Percentiles rank a stretch among this genome's conserved stretches.
Conservation (phyloP, 306 rosid species). For the Ziziphus jujuba region DNA sequence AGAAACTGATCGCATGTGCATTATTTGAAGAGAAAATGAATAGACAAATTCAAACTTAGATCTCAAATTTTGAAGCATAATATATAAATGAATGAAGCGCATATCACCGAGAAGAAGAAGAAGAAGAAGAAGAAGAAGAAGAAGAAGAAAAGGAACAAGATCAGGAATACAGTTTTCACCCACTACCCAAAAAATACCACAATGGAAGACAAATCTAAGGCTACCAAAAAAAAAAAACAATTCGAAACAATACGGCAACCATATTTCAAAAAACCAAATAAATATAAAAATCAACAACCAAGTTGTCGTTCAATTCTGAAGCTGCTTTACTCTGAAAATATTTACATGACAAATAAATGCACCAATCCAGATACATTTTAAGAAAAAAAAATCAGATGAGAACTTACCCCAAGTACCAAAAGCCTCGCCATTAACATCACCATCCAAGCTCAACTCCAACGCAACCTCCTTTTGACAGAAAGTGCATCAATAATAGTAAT, state of each 20-base stretch:
- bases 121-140: too few species aligned
- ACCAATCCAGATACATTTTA: slow-evolving; percentile 34
- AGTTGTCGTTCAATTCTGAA: slow-evolving; percentile 9
- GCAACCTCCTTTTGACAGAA: slow-evolving; percentile 25
- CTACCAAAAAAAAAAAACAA: slow-evolving; percentile 1
- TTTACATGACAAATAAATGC: slow-evolving; percentile 6
- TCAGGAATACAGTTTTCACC: slow-evolving; percentile 21
- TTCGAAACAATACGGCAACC: not conserved
- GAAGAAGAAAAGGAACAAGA: not conserved
- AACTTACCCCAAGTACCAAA: slow-evolving; percentile 31
- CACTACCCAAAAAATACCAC: not conserved
- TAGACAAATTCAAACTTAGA: slow-evolving; percentile 15
- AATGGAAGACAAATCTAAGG: slow-evolving; percentile 3
- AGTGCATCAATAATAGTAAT: slow-evolving; percentile 1
- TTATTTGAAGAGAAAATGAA: not conserved
- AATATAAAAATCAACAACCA: not conserved
- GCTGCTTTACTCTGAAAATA: not conserved
- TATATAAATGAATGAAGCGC: not conserved
- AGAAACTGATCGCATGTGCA: not conserved
- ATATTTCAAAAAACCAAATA: not conserved
- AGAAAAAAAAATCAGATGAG: slow-evolving; percentile 25
- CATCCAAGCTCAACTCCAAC: slow-evolving; percentile 23
- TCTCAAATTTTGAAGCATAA: slow-evolving; percentile 9
- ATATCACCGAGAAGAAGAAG: not conserved
- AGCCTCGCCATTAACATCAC: slow-evolving; percentile 20